Conservation (phyloP, 108 stramenopile species). For the Nitzschia palea region DNA sequence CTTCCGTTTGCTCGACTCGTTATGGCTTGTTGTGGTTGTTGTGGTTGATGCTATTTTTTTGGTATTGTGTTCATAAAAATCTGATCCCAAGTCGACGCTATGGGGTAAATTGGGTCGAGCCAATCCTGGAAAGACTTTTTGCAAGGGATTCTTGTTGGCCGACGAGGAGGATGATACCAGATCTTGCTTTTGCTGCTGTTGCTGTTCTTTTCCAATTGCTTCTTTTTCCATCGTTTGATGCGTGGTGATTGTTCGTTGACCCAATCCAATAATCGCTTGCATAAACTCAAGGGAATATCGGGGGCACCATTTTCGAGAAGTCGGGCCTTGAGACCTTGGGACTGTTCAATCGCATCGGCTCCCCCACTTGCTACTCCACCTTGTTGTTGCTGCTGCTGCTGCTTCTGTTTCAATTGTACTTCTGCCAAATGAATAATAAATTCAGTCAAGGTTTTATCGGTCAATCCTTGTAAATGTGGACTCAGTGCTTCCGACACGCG, state of each 20-base stretch:
- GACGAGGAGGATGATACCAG: neutral
- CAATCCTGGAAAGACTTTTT: constrained; percentile 79
- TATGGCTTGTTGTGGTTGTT: constrained; percentile 14
- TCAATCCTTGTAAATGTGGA: constrained; percentile 78
- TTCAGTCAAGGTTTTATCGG: constrained; percentile 94
- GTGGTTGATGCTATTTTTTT: constrained; percentile 14
- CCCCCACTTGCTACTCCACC: no score
- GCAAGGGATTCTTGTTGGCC: constrained; percentile 44
- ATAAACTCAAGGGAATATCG: constrained; percentile 61
- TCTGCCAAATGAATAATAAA: constrained; percentile 93
- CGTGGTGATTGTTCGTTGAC: constrained; percentile 67
- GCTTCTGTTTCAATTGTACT: constrained; percentile 39
- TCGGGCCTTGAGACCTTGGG: constrained; percentile 41
- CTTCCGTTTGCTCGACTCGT: constrained; percentile 48
- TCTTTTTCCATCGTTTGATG: constrained; percentile 52
- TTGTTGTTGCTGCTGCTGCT: neutral
- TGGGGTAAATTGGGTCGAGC: constrained; percentile 72
- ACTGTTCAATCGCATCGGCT: constrained; percentile 20
- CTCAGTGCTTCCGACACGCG: constrained; percentile 87
- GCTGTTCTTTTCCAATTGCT: constrained; percentile 37
- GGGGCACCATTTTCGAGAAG: constrained; percentile 70
- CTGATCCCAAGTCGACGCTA: constrained; percentile 74
- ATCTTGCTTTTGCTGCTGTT: constrained; percentile 38
- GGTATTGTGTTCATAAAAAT: constrained; percentile 70
- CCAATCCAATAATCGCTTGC: constrained; percentile 55